Conservation (phyloP, 1,139 yeast genomes). For the Candida sp. region DNA sequence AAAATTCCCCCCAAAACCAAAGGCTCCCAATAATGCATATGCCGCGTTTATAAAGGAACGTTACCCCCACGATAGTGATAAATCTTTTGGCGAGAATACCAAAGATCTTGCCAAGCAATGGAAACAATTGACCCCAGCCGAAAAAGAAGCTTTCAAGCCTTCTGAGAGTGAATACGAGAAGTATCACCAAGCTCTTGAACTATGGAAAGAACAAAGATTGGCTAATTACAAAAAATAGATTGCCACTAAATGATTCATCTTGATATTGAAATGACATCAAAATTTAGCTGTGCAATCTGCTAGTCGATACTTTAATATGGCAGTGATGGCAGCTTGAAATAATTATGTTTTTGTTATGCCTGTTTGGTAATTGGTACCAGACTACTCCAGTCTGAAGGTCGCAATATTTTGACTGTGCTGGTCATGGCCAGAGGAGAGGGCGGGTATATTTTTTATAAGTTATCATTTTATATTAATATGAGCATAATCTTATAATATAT, state of each 20-base stretch:
- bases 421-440: too few relatives aligned
- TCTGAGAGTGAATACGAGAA: conserved; percentile 15
- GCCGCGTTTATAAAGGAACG: conserved; percentile 29
- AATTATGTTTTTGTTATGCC: too few relatives aligned
- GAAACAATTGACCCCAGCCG: conserved; percentile 23
- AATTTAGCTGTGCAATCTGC: too few relatives aligned
- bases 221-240: conserved; percentile 14
- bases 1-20: conserved; percentile 18
- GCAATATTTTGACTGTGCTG: too few relatives aligned
- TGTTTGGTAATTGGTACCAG: too few relatives aligned
- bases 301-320: too few relatives aligned
- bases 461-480: too few relatives aligned
- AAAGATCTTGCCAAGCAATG: conserved; percentile 27
- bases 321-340: too few relatives aligned
- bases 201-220: conserved; percentile 28
- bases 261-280: background rate
- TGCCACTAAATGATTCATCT: too few relatives aligned
- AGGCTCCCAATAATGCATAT: conserved; percentile 26
- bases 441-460: too few relatives aligned
- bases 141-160: conserved; percentile 25
- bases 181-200: conserved; percentile 17
- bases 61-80: conserved; percentile 19
- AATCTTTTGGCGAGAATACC: conserved; percentile 19
- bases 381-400: too few relatives aligned
- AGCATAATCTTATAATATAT: too few relatives aligned